Conservation (phyloP, 108 stramenopile species). For the Schizochytrium sp. region DNA sequence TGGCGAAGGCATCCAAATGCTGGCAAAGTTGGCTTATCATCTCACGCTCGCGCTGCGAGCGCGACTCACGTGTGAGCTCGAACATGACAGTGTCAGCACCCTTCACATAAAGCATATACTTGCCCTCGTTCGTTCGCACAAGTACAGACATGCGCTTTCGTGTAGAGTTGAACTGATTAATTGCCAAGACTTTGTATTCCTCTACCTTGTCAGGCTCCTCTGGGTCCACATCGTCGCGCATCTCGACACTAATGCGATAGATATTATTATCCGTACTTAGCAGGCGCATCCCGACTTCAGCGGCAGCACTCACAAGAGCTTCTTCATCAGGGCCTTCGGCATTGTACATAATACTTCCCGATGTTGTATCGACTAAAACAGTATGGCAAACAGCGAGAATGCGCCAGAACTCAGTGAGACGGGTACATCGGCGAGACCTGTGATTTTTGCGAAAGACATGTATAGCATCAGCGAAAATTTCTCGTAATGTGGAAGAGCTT, state of each 20-base stretch:
- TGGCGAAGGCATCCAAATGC: conserved; percentile 70
- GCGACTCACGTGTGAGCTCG: conserved; percentile 57
- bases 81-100: conserved; percentile 78
- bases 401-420: conserved; percentile 38
- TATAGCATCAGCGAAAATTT: conserved; percentile 42
- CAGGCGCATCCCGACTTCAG: conserved; percentile 56
- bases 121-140: conserved; percentile 62
- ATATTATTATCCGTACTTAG: not conserved
- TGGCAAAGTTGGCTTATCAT: conserved; percentile 37
- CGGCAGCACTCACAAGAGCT: conserved; percentile 74
- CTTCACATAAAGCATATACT: conserved; percentile 67
- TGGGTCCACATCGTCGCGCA: not conserved
- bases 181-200: conserved; percentile 31
- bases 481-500: not conserved
- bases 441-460: not conserved
- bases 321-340: conserved; percentile 77
- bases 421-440: too few species aligned
- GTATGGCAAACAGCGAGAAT: conserved; percentile 84
- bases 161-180: conserved; percentile 42
- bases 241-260: conserved; percentile 16
- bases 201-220: not conserved
- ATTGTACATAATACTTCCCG: conserved; percentile 66
- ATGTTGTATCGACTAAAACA: conserved; percentile 60
- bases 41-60: conserved; percentile 55
- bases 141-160: conserved; percentile 79